Percentiles rank a stretch among this genome's conserved stretches.
Conservation (phyloP, 371 early-diverging fungal genomes). For the Mucor mucedo region DNA sequence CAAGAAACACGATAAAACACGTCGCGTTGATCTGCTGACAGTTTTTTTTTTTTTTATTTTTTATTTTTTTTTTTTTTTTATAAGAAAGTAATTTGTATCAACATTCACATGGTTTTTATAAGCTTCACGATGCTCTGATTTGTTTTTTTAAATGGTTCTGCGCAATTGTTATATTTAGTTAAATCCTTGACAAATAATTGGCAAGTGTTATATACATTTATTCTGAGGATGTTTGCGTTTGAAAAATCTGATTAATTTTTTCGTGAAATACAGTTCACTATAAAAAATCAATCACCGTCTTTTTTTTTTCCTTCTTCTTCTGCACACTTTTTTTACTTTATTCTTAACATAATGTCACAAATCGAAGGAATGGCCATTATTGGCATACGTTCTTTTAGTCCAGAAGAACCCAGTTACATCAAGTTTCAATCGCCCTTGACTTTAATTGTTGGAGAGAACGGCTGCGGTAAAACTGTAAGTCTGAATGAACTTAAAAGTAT, state of each 20-base stretch:
- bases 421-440: slow-evolving; percentile 96
- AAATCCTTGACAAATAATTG: too few species aligned
- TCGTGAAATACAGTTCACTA: not conserved
- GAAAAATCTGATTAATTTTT: too few species aligned
- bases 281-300: not conserved
- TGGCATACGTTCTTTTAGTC: slow-evolving; percentile 97
- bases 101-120: too few species aligned
- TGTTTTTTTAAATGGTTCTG: too few species aligned
- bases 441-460: slow-evolving; percentile 98
- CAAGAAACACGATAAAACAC: not conserved
- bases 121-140: too few species aligned
- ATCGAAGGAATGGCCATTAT: slow-evolving; percentile 83
- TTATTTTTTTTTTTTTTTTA: too few species aligned
- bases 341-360: slow-evolving; percentile 60
- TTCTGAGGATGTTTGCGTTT: too few species aligned
- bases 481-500: not conserved
- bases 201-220: too few species aligned
- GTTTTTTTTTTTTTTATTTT: not conserved
- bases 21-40: not conserved
- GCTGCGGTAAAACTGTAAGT: slow-evolving; percentile 94
- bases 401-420: slow-evolving; percentile 79
- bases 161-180: too few species aligned
- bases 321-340: not conserved
- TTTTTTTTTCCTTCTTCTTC: not conserved
- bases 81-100: too few species aligned